phyloP scores from a whole-genome alignment of 345 rosid genomes.

The Alliaria petiolata region DNA sequence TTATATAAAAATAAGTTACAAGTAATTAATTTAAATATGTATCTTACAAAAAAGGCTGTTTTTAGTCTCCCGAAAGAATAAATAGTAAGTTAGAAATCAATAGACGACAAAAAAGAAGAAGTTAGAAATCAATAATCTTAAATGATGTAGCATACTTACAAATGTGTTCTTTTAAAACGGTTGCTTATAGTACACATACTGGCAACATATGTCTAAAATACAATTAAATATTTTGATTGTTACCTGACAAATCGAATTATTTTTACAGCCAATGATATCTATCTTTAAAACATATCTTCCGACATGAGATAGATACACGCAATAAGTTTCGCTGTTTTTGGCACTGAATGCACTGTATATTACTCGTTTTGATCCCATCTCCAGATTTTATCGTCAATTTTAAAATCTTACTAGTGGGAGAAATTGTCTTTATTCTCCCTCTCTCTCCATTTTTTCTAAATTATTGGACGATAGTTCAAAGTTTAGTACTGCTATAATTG shows the following conservation, averaged over 20 bases:
- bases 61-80: background rate
- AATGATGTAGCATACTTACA: background rate
- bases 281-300: constrained; percentile 13
- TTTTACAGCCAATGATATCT: background rate
- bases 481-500: too few relatives aligned
- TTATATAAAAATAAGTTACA: too few relatives aligned
- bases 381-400: background rate
- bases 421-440: background rate
- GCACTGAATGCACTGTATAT: constrained; percentile 21
- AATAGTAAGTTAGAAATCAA: background rate
- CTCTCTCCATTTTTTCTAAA: too few relatives aligned
- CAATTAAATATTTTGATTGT: background rate
- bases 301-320: constrained; percentile 20
- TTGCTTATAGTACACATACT: background rate
- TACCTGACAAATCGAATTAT: background rate
- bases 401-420: background rate
- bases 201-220: background rate
- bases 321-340: constrained; percentile 15
- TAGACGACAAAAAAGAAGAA: too few relatives aligned
- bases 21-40: too few relatives aligned
- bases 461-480: background rate
- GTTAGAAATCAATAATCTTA: background rate
- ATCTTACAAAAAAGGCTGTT: too few relatives aligned
- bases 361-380: constrained; percentile 24
- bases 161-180: background rate